Evolutionary conservation across 192 early-diverging fungal species (phyloP), one percentile per base, ranked within the genome.

Genomic region (Coemansia aciculifera): DNA sequence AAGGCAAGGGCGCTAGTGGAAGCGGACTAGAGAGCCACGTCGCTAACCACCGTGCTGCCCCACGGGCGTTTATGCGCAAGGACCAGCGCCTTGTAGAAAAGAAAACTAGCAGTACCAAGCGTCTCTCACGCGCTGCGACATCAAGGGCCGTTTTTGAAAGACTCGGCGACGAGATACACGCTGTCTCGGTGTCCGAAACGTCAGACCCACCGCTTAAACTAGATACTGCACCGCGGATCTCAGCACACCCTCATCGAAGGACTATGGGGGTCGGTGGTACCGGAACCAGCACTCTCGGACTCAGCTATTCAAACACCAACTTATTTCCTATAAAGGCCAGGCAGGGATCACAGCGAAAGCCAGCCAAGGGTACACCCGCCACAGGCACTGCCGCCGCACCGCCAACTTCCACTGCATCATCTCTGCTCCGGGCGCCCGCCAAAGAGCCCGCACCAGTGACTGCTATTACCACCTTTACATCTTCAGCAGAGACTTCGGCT

Each of bases 231-330:
- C 61, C 68, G 40, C 72, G 57, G 46, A 73, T 73, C 52, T 68
- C 64, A 37, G 39, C 64, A 59, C 77, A 66, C 13, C 29, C 74
- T 34, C 63, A 61, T 21, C 59, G 79, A 67, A 73, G 64, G 42
- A 82, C 79, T 69, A 77, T 82, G 75, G 79, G 79, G 29, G 79
- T 82, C 40, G 79, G 79, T 42, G 79, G 79, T 59, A 82, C 72
- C 59, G 79, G 79, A 44, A 82, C 74, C 39, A 82, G 69, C 65
- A 82, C 79, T 23, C 72, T 82, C 21, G 79, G 79, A 56, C 79
- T 77, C 46, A 82, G 59, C 72, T 82, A 82, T 57, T 63, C 68
- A 19, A 59, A 64, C 69, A 65, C 61, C 49, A 81, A 71, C 59
- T 62, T 82, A 71, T 82, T 82, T 48, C 73, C 78, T 73, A 75